Base-by-base conservation (phyloP, 306 rosid genomes). In the Crotalaria pallida region DNA sequence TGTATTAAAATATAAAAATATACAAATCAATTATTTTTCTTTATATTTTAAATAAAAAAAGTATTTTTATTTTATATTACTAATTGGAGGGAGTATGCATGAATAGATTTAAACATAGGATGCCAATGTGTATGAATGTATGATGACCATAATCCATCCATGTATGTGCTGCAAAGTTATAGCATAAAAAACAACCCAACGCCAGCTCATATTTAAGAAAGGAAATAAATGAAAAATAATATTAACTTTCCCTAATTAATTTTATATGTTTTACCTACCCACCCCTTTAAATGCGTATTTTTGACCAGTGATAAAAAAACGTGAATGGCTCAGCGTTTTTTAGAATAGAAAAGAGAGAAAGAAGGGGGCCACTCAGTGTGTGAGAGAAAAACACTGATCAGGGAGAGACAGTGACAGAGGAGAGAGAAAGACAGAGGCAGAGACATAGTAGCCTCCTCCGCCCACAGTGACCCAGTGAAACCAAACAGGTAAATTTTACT, bases 291-390 rank as follows among this genome's bases (percentile, higher is more conserved):
- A 64, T 83, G 72, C 62, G 47, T 34, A 29, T 19, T 75, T 81
- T 87, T 87, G 86, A 82, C 84, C 55, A 45, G 10, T 38, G 31
- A 74, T 55, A 23, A 76, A 57, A 67, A 77, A 72, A 48, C 45
- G 75, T 3, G 49, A 79, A 47, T 44, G 57, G 75, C 15, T 17
- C 55, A 71, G 13, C 6, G 38, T 1, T 16, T 16, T 4, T 33
- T 18, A 58, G 62, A 66, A 52, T 65, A 79, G 24, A 73, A 60
- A 34, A 47, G 19, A 55, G 77, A 7, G 12, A 48, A 47, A 51
- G 27, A 47, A 51, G 52, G 77, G 57, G 80, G 70, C 74, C 82
- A 48, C 65, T 65, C 74, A 57, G 8, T 71, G 77, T 45, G 69
- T 4, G n/a, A 55, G 43, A 67, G 56, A 69, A 70, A 70, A 65